Evolutionary conservation across 805 yeast species (phyloP), one percentile per base, ranked within the genome.

Genomic region (Hanseniaspora pseudoguilliermondii): DNA sequence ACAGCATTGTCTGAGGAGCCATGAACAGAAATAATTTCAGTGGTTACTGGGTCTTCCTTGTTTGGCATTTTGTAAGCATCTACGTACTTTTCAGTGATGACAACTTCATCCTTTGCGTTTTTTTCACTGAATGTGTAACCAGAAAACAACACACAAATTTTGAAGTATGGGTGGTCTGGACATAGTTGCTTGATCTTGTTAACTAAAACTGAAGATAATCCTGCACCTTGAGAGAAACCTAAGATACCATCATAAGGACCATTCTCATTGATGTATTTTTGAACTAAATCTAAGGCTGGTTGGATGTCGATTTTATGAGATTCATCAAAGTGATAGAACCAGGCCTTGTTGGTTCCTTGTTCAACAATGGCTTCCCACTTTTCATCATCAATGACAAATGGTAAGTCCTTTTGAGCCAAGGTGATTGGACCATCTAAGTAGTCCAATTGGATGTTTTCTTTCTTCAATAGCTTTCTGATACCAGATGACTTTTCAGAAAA

Each of bases 201-300:
- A 46, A 86, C 73, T 34, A 89, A 66, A 27, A 86, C 73, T 1
- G 91, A 86, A 0, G 87, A 83, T 38, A 91, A 71, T 1, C 93
- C 95, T 7, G 97, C 95, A 59, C 98, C 98, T 68, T 93, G 97
- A 11, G 95, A 84, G 66, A 91, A 91, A 0, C 97, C 97, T 46
- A 93, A 70, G 21, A 91, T 71, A 6, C 97, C 98, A 23, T 83
- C 84, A 61, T 87, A 86, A 1, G 97, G 97, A 1, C 87, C 88
- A 47, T 86, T 79, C 52, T 75, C 74, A 29, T 75, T 71, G 47
- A 86, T 74, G 59, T 80, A 78, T 27, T 73, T 68, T 25, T 72
- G 72, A 44, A 75, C 78, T 49, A 71, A 63, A 18, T 66, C 69
- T n/a, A 84, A 67, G 10, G 83, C 78, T 18, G 73, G 73, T 2